phyloP scores from a whole-genome alignment of 1,284 basidiomycete species.

The Paramarasmius palmivorus region DNA sequence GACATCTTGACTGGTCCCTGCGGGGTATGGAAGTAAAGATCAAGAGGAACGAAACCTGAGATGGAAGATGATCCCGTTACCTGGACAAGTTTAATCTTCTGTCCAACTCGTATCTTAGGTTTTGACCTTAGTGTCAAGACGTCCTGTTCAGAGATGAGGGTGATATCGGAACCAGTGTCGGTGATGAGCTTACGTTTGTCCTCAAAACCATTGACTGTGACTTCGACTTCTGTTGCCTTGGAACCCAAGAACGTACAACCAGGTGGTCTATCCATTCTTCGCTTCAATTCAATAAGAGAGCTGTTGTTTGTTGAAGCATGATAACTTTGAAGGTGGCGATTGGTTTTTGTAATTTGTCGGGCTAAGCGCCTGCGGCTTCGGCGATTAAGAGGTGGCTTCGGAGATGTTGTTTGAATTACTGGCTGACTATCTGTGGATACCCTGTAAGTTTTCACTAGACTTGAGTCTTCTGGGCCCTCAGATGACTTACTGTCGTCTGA shows the following conservation, averaged over 20 bases:
- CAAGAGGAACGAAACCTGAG: constrained; percentile 23
- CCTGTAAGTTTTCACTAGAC: neutral
- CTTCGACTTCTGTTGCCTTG: constrained; percentile 17
- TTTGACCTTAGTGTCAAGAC: constrained; percentile 9
- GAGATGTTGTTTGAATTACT: too few relatives aligned
- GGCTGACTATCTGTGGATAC: neutral
- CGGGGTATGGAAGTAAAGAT: constrained; percentile 24
- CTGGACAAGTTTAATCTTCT: constrained; percentile 24
- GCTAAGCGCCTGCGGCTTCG: neutral
- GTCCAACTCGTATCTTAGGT: constrained; percentile 19
- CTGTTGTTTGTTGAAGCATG: neutral
- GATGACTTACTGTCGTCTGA: too few relatives aligned
- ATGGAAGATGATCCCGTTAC: constrained; percentile 26
- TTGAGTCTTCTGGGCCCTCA: neutral
- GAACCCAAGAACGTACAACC: constrained; percentile 22
- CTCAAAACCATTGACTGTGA: constrained; percentile 7
- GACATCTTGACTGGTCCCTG: constrained; percentile 24
- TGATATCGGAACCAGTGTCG: constrained; percentile 23
- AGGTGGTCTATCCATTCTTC: constrained; percentile 20
- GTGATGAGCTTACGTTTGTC: constrained; percentile 10
- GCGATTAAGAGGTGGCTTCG: too few relatives aligned
- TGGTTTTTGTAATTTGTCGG: neutral
- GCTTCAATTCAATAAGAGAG: constrained; percentile 10
- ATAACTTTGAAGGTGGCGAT: neutral
- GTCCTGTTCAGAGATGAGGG: constrained; percentile 22